Evolutionary conservation across 345 rosid genomes (phyloP).

Genomic region (Bretschneidera sinensis): DNA sequence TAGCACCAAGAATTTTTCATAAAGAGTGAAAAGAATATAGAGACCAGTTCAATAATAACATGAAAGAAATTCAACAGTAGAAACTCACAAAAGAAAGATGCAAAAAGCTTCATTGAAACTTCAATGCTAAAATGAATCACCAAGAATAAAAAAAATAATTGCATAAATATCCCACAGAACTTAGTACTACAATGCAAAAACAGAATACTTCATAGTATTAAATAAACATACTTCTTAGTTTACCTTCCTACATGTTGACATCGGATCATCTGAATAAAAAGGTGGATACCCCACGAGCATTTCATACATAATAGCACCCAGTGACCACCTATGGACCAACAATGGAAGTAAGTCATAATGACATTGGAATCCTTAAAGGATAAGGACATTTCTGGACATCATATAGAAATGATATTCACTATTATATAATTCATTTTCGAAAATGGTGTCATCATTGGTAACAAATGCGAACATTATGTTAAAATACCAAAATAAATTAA

Average conservation of each 20-base stretch:
- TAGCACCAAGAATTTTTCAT: neutral
- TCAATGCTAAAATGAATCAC: too few relatives aligned
- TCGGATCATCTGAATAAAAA: constrained; percentile 95
- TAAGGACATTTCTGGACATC: constrained; percentile 11
- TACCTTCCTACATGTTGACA: constrained; percentile 96
- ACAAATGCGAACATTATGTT: too few relatives aligned
- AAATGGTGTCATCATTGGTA: too few relatives aligned
- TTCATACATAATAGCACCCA: constrained; percentile 96
- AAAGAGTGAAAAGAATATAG: neutral
- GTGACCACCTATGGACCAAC: constrained; percentile 78
- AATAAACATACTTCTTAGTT: neutral
- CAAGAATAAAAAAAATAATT: neutral
- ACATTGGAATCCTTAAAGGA: constrained; percentile 5
- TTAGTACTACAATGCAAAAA: neutral
- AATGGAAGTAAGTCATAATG: constrained; percentile 16
- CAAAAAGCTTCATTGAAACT: neutral
- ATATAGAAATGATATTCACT: neutral
- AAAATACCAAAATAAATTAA: too few relatives aligned
- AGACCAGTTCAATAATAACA: too few relatives aligned
- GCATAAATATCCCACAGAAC: neutral
- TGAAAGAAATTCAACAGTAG: too few relatives aligned
- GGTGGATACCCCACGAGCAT: constrained; percentile 98
- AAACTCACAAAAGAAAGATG: too few relatives aligned
- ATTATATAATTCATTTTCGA: neutral
- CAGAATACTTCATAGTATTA: too few relatives aligned